These are phyloP conservation scores for Multifurca ochricompacta DNA, from an alignment of 768 basidiomycete species.

Conservation along the genomic window DNA sequence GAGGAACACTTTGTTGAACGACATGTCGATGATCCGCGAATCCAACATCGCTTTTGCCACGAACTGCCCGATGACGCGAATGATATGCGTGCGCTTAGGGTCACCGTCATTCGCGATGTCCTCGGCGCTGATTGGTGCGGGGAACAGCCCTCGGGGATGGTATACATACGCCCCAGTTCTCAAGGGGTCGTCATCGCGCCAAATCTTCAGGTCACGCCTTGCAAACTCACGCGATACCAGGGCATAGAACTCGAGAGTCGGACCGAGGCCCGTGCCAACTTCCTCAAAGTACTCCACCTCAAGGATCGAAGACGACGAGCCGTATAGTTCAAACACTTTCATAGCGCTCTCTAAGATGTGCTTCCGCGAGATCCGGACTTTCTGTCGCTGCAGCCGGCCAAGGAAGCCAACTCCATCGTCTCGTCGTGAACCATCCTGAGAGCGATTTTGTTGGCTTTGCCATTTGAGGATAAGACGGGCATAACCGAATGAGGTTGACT, in stretches of 20 bases:
- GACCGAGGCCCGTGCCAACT: slow-evolving; percentile 95
- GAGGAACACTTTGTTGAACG: slow-evolving; percentile 92
- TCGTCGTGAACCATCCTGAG: slow-evolving; percentile 70
- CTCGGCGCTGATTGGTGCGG: slow-evolving; percentile 67
- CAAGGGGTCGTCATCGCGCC: slow-evolving; percentile 75
- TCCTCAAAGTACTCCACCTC: slow-evolving; percentile 99
- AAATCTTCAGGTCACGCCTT: slow-evolving; percentile 76
- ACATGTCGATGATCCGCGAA: slow-evolving; percentile 93
- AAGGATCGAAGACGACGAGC: slow-evolving; percentile 85
- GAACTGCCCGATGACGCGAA: slow-evolving; percentile 90
- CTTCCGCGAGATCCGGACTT: slow-evolving; percentile 92
- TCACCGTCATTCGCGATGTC: slow-evolving; percentile 66
- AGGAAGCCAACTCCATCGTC: slow-evolving; percentile 91
- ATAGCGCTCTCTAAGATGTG: slow-evolving; percentile 93
- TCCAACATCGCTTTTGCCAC: slow-evolving; percentile 96
- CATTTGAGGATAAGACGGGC: slow-evolving; percentile 91
- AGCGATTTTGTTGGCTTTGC: slow-evolving; percentile 80
- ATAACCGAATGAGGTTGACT: slow-evolving; percentile 97
- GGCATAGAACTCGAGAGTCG: slow-evolving; percentile 98
- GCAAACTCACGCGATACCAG: slow-evolving; percentile 94
- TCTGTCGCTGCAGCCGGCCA: slow-evolving; percentile 88
- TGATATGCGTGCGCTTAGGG: slow-evolving; percentile 77
- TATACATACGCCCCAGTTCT: slow-evolving; percentile 64
- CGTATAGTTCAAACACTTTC: slow-evolving; percentile 95
- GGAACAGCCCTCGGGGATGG: slow-evolving; percentile 82